Base-by-base conservation (phyloP, 2,329 filamentous ascomycete species). In the Ilyonectria mors-panacis region DNA sequence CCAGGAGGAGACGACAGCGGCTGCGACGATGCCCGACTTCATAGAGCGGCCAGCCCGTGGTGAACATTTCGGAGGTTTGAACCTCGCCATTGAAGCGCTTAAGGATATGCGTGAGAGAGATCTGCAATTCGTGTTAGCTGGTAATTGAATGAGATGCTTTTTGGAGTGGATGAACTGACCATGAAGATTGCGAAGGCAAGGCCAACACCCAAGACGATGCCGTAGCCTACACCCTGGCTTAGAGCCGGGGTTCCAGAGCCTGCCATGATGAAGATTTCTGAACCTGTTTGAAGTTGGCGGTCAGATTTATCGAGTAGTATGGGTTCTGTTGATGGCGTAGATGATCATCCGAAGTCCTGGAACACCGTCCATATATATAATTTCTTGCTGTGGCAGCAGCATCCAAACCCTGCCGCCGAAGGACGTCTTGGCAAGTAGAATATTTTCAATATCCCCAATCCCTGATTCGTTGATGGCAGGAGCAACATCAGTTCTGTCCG, bases 31-130 rank as follows among this genome's bases (percentile, higher is more conserved):
- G 55, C 94, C 94, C 6, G 93, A 94, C 78, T 97, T 97, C 71
- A 97, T 92, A 3, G 93, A 94, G 66, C 94, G 87, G 23, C 94
- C 94, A 56, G 94, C 94, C 94, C 0, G 94, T 97, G 70, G 88
- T 94, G 85, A 97, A 97, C 89, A 94, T 95, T 81, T 97, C 94
- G 0, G 93, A 95, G 0, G 94, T 97, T 79, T 97, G 94, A 5
- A 95, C 84, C 78, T 95, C 94, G 44, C 80, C 79, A 73, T 81
- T 81, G 76, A 81, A 88, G 78, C 89, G 84, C 76, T 91, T 92
- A 65, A 93, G 82, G 30, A 92, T 86, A 80, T 91, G 91, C 2
- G 91, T 93, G n/a, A 91, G 91, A 59, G 89, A 81, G 75, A 93
- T 93, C 81, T 78, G 26, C 19, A 2, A 19, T 4, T 17, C 4